Base-by-base conservation (phyloP, 2,329 filamentous ascomycete genomes). In the Fusarium stilboides region DNA sequence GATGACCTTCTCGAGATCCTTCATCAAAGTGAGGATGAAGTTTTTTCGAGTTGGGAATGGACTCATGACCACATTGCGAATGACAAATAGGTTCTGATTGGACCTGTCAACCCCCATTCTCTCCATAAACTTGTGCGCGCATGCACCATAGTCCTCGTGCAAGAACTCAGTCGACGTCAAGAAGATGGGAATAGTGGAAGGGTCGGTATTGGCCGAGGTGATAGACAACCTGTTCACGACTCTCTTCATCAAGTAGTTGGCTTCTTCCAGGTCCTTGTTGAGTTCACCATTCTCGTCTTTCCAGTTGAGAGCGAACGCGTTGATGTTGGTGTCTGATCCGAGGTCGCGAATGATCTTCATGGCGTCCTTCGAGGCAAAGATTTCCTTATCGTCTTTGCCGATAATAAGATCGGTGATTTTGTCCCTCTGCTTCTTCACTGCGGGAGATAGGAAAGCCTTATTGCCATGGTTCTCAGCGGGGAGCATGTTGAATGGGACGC, bases 61-160 rank as follows among this genome's bases (percentile, higher is more conserved):
- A 7, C 79, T 82, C 83, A 85, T 85, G 34, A 83, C 80, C 0
- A 85, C 83, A 26, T 85, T 85, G 10, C 82, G 77, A 10, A 85
- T 50, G 2, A 84, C 82, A 63, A 83, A 80, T 3, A 85, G 69
- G 46, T 81, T 79, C 13, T 80, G 75, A 0, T 73, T 46, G 19
- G 75, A 78, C 7, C 65, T 56, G 0, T 74, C 55, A 1, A 84
- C 72, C 0, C 78, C 78, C 22, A 85, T 78, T 12, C 82, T 75
- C 36, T 75, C 71, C 75, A 83, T 83, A 70, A 83, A 85, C 13
- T 78, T 76, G 1, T 74, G 47, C 12, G 78, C 78, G 52, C 82
- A 85, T 4, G 77, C 65, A 0, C 81, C 81, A 60, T 85, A 85
- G 13, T 80, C 72, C 3, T 80, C 73, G 2, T 77, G 70, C 0